Conservation (phyloP, 768 basidiomycete species). For the Phanerochaete sordida region DNA sequence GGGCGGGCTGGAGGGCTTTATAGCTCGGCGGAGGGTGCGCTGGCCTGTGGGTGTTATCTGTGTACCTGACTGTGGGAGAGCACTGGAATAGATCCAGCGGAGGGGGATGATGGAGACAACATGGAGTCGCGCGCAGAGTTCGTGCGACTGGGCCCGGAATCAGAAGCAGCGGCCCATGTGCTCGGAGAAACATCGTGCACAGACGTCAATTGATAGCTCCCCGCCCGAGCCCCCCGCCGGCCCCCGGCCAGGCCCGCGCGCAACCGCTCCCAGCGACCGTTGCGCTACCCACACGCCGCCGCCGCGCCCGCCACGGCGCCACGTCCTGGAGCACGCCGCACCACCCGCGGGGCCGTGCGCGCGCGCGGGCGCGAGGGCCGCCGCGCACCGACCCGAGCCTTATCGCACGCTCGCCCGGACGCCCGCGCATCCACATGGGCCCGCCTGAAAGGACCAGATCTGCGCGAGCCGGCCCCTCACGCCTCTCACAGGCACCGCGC, state of each 20-base stretch:
- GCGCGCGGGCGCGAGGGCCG: no score
- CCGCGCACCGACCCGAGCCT: background rate
- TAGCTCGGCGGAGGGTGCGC: background rate
- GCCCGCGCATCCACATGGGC: no score
- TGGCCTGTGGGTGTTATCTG: background rate
- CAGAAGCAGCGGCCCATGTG: background rate
- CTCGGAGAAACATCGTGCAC: background rate
- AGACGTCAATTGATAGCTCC: background rate
- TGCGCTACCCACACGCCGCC: background rate
- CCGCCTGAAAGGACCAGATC: background rate
- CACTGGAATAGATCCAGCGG: background rate
- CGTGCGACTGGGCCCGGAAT: background rate
- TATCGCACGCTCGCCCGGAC: background rate
- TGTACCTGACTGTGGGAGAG: background rate
- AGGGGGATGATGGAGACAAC: background rate
- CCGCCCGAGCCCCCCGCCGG: background rate
- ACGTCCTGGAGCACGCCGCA: no score
- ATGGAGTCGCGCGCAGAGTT: background rate
- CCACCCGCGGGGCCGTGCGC: no score
- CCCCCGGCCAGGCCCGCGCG: background rate
- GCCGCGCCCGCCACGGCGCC: background rate
- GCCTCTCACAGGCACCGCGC: background rate
- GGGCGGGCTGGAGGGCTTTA: background rate
- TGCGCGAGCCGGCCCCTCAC: background rate
- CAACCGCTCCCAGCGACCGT: background rate